phyloP scores from a whole-genome alignment of 164 flowering plant species.

The Magnolia changhungtana region DNA sequence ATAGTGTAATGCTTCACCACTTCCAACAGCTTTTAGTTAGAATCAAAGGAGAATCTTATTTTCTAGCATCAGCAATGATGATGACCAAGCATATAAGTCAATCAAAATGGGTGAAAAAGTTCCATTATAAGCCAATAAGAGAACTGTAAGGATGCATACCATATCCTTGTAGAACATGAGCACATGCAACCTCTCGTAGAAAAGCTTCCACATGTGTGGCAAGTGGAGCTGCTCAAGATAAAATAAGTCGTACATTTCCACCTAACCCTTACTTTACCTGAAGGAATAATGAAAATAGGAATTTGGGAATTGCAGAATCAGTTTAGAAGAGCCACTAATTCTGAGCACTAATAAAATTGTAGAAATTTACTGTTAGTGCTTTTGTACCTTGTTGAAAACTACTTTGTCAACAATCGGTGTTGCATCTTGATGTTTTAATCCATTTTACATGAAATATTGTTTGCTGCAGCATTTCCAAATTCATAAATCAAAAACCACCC shows the following conservation, averaged over 20 bases:
- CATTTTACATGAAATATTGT: constrained; percentile 54
- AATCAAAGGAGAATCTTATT: neutral
- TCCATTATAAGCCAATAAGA: neutral
- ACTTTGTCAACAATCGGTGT: constrained; percentile 74
- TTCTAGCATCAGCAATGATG: neutral
- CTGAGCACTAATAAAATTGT: neutral
- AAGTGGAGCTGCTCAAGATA: constrained; percentile 98
- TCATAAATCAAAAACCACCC: constrained; percentile 3
- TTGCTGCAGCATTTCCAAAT: constrained; percentile 57
- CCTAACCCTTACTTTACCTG: constrained; percentile 94
- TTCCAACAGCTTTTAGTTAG: neutral
- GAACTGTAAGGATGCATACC: constrained; percentile 40
- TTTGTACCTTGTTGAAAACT: constrained; percentile 73
- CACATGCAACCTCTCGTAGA: constrained; percentile 85
- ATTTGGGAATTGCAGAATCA: neutral
- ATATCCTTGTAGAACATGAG: constrained; percentile 95
- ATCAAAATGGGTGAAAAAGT: neutral
- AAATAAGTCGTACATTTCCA: constrained; percentile 76
- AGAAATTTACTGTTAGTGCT: neutral
- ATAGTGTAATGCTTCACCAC: neutral
- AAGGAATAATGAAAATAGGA: neutral
- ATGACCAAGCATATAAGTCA: neutral
- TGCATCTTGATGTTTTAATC: constrained; percentile 60
- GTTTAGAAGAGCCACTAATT: neutral
- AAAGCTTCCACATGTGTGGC: constrained; percentile 75